Conservation (phyloP, 1,139 yeast species). For the Geotrichum fermentans region DNA sequence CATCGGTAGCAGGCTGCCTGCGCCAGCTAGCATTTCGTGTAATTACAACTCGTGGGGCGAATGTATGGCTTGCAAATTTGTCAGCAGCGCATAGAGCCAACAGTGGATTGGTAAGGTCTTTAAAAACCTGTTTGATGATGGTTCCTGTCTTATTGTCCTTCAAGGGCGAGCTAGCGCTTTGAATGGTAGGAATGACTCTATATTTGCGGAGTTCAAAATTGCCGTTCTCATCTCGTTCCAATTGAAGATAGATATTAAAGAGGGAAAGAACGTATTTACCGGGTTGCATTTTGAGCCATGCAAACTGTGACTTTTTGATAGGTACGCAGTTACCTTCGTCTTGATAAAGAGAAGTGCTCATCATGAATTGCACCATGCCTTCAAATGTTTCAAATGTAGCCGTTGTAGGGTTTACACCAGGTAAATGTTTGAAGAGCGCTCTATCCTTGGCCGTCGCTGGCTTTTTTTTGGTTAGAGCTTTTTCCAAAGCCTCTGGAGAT, state of each 20-base stretch:
- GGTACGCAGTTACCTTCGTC: not conserved
- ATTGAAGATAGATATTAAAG: conserved; percentile 21
- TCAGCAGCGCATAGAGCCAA: conserved; percentile 30
- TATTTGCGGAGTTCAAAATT: conserved; percentile 15
- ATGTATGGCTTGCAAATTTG: conserved; percentile 21
- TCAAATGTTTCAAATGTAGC: conserved; percentile 24
- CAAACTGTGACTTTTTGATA: conserved; percentile 1
- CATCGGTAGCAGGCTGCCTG: conserved; percentile 21
- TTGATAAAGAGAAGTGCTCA: not conserved
- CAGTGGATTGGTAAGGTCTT: conserved; percentile 19
- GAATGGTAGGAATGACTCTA: not conserved
- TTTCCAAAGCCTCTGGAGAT: not conserved
- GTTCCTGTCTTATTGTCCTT: conserved; percentile 3
- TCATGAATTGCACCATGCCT: conserved; percentile 21
- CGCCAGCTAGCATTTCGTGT: conserved; percentile 28
- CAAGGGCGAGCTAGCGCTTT: not conserved
- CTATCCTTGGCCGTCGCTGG: conserved; percentile 4
- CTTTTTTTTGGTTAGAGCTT: conserved; percentile 4
- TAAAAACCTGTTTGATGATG: conserved; percentile 17
- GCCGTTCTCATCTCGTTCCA: conserved; percentile 21
- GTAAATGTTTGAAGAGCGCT: not conserved
- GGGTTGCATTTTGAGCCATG: conserved; percentile 17
- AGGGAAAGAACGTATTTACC: conserved; percentile 24
- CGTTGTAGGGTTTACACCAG: conserved; percentile 15
- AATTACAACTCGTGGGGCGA: conserved; percentile 20